Conservation (phyloP, 176 grass and related monocot genomes). For the Aechmea fasciata region DNA sequence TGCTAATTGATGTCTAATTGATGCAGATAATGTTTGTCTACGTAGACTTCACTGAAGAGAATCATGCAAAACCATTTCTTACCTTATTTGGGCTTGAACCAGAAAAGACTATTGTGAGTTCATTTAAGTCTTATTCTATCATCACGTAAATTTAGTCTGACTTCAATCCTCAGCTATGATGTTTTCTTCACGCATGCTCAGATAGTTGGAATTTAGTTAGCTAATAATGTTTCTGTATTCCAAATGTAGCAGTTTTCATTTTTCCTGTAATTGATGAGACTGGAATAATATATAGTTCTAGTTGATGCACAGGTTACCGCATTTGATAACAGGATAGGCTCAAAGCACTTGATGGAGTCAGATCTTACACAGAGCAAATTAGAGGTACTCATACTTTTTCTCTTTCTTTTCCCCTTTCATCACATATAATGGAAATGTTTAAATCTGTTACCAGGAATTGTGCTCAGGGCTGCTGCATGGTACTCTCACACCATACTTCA, state of each 20-base stretch:
- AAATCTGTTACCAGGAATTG: conserved; percentile 40
- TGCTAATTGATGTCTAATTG: conserved; percentile 16
- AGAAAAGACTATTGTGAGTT: conserved; percentile 62
- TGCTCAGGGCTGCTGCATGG: conserved; percentile 44
- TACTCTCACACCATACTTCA: conserved; percentile 39
- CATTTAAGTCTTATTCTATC: conserved; percentile 4
- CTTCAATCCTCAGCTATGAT: too few relatives aligned
- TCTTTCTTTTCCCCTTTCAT: not conserved
- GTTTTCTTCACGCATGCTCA: too few relatives aligned
- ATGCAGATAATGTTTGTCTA: conserved; percentile 93
- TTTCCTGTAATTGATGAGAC: not conserved
- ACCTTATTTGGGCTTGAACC: conserved; percentile 71
- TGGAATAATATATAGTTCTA: not conserved
- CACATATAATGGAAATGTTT: not conserved
- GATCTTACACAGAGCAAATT: conserved; percentile 45
- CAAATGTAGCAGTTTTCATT: not conserved
- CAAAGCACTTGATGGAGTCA: conserved; percentile 61
- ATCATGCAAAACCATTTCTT: conserved; percentile 93
- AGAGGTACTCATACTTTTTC: conserved; percentile 23
- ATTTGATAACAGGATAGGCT: conserved; percentile 57
- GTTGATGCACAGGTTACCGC: conserved; percentile 47
- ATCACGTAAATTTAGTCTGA: not conserved
- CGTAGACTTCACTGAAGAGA: conserved; percentile 83
- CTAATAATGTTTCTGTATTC: too few relatives aligned
- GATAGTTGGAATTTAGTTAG: too few relatives aligned